These are phyloP conservation scores for Neopestalotiopsis rosae DNA, from an alignment of 2,329 filamentous ascomycete genomes.

Conservation along the genomic window DNA sequence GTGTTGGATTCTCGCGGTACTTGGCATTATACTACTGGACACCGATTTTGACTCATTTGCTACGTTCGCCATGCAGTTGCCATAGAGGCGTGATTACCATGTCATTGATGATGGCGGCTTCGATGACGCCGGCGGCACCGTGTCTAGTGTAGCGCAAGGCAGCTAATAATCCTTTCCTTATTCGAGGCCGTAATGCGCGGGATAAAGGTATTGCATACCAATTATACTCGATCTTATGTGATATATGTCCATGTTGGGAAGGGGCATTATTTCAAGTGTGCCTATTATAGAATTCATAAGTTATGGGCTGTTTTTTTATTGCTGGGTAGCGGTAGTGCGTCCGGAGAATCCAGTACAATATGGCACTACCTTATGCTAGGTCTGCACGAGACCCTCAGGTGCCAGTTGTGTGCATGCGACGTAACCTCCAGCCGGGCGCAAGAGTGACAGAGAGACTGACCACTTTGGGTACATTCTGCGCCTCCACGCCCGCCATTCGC, in stretches of 20 bases:
- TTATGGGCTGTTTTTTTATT: background rate
- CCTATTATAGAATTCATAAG: constrained; percentile 1
- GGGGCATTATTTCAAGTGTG: background rate
- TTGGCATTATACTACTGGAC: background rate
- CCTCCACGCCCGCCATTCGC: background rate
- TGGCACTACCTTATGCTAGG: background rate
- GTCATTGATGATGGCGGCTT: background rate
- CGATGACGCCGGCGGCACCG: background rate
- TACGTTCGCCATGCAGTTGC: background rate
- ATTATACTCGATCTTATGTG: background rate
- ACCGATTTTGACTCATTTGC: background rate
- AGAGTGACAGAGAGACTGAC: background rate
- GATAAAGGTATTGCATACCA: background rate
- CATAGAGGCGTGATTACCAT: background rate
- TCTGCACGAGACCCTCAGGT: background rate
- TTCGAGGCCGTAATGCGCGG: background rate
- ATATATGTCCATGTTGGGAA: background rate
- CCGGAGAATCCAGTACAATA: background rate
- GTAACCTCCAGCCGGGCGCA: constrained; percentile 1
- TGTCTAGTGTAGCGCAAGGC: background rate
- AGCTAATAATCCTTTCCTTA: background rate
- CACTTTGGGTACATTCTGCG: background rate
- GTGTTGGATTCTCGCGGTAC: background rate
- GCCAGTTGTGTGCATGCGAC: constrained; percentile 2
- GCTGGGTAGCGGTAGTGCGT: background rate